phyloP scores from a whole-genome alignment of 352 stramenopile genomes.

The Globisporangium splendens region DNA sequence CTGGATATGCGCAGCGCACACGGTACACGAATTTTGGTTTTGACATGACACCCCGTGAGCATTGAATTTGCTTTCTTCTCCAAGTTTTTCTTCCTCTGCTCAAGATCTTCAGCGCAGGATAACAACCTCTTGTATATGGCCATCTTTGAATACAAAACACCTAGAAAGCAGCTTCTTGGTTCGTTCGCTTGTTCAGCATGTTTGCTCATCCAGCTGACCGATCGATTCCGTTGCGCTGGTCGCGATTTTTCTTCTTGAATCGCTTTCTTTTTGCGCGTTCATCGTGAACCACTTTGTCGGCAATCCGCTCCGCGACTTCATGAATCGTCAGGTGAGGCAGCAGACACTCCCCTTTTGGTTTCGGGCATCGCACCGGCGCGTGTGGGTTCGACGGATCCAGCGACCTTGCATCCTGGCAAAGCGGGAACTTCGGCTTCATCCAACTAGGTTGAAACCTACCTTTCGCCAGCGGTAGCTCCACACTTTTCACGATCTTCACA shows the following conservation, averaged over 20 bases:
- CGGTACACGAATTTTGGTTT: too few relatives aligned
- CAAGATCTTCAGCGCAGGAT: too few relatives aligned
- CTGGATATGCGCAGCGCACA: too few relatives aligned
- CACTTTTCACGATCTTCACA: constrained; percentile 18
- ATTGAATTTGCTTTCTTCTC: neutral
- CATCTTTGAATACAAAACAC: neutral
- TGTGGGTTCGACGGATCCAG: constrained; percentile 15
- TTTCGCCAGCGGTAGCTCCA: neutral
- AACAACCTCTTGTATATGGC: neutral
- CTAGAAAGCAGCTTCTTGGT: neutral
- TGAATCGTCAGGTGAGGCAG: constrained; percentile 48
- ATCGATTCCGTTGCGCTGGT: neutral
- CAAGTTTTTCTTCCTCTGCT: neutral
- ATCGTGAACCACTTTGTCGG: constrained; percentile 30
- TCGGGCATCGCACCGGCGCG: constrained; percentile 27
- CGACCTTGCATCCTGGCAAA: constrained; percentile 31
- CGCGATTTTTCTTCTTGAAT: constrained; percentile 3
- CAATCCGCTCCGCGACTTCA: constrained; percentile 49
- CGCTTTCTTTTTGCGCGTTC: constrained; percentile 22
- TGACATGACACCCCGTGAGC: too few relatives aligned
- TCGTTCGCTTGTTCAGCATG: too few relatives aligned
- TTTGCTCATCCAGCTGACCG: neutral
- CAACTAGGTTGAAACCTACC: neutral
- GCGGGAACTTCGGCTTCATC: constrained; percentile 29
- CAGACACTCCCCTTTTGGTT: constrained; percentile 26